Percentiles rank a stretch among this genome's conserved stretches.
Evolutionary conservation across 2,329 filamentous ascomycete species (phyloP).

Genomic region (Dactylella cylindrospora): DNA sequence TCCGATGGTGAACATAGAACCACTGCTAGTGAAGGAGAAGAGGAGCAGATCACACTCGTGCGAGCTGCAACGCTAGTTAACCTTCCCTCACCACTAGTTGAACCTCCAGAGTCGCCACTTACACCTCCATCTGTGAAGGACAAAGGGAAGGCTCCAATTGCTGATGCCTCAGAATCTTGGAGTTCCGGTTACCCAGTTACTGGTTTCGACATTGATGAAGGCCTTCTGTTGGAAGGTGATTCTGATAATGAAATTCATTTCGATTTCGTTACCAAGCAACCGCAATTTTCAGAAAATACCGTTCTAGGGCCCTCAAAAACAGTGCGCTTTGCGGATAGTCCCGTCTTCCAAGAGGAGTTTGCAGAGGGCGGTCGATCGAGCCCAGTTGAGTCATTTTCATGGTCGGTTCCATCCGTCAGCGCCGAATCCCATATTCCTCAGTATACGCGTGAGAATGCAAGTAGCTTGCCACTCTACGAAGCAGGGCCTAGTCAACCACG

Average conservation of each 20-base stretch:
- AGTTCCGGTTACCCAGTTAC: too few species aligned
- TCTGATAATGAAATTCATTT: constrained; percentile 3
- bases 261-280: neutral
- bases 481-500: neutral
- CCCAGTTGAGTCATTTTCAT: constrained; percentile 19
- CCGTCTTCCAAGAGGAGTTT: constrained; percentile 17
- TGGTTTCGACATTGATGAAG: too few species aligned
- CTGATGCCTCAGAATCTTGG: too few species aligned
- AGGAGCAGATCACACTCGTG: too few species aligned
- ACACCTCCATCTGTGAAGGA: too few species aligned
- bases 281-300: constrained; percentile 15
- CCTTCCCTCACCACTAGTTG: too few species aligned
- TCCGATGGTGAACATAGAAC: too few species aligned
- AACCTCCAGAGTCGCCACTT: too few species aligned
- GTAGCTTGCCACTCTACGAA: too few species aligned
- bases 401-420: constrained; percentile 1
- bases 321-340: constrained; percentile 26
- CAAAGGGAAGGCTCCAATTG: too few species aligned
- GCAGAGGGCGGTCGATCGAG: constrained; percentile 12
- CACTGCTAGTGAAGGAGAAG: too few species aligned
- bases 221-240: constrained; percentile 15
- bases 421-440: constrained; percentile 5
- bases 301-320: constrained; percentile 15
- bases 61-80: too few species aligned
- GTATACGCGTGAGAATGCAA: constrained; percentile 1